Evolutionary conservation across 2,329 filamentous ascomycete genomes (phyloP).

Genomic region (Talaromyces albobiverticillius): DNA sequence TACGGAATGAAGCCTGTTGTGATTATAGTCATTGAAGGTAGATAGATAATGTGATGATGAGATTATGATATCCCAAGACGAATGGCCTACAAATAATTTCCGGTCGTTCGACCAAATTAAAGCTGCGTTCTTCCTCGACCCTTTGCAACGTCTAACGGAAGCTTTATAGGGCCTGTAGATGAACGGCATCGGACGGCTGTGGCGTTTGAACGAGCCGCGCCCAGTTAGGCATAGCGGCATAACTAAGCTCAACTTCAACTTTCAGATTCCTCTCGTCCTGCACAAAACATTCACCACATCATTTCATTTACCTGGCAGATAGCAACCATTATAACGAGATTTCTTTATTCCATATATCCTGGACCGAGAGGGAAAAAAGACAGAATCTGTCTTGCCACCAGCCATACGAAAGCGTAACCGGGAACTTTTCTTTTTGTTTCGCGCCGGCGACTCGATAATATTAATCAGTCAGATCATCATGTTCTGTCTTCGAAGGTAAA

Average conservation of each 20-base stretch:
- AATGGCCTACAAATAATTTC: background rate
- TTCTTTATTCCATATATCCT: too few species aligned
- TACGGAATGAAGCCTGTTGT: background rate
- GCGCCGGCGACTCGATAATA: background rate
- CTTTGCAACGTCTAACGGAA: too few species aligned
- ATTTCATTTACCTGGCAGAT: background rate
- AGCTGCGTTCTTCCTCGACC: too few species aligned
- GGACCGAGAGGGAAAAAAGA: too few species aligned
- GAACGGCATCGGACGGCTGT: too few species aligned
- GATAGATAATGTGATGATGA: too few species aligned
- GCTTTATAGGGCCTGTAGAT: too few species aligned
- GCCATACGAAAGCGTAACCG: background rate
- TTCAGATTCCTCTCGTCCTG: too few species aligned
- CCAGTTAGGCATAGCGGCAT: too few species aligned
- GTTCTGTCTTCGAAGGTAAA: conserved; percentile 66
- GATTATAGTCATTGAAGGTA: too few species aligned
- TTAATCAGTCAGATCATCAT: conserved; percentile 38
- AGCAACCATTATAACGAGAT: too few species aligned
- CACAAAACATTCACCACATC: background rate
- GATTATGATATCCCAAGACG: background rate
- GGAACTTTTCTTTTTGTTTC: background rate
- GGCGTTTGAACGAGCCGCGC: too few species aligned
- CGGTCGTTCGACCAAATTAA: background rate
- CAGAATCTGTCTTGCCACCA: background rate
- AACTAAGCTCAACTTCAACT: background rate